Conservation (phyloP, 2,329 filamentous ascomycete genomes). For the Zelopaecilomyces penicillatus region DNA sequence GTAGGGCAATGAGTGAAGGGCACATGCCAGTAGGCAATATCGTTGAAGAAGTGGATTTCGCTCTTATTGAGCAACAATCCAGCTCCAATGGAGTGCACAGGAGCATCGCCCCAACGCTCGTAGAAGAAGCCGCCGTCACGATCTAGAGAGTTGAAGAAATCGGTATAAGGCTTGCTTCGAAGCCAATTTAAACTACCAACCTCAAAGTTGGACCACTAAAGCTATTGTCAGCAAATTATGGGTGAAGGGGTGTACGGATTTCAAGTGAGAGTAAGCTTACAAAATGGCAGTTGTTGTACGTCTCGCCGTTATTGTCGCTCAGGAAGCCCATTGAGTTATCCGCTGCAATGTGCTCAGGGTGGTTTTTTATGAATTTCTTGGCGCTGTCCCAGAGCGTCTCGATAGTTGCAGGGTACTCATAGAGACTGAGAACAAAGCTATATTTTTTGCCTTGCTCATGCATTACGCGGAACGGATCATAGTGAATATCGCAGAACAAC, state of each 20-base stretch:
- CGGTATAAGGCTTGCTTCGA: constrained; percentile 76
- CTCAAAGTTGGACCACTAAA: constrained; percentile 96
- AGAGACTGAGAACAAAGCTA: constrained; percentile 89
- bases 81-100: constrained; percentile 95
- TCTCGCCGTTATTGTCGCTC: constrained; percentile 83
- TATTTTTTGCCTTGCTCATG: constrained; percentile 96
- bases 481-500: constrained; percentile 90
- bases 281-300: constrained; percentile 96
- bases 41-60: constrained; percentile 97
- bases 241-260: too few species aligned
- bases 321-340: constrained; percentile 87
- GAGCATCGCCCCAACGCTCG: constrained; percentile 95
- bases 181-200: constrained; percentile 92
- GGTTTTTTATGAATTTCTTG: constrained; percentile 86
- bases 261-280: constrained; percentile 39
- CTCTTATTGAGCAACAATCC: constrained; percentile 81
- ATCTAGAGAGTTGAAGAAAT: constrained; percentile 86
- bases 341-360: constrained; percentile 78
- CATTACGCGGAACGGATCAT: constrained; percentile 96
- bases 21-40: constrained; percentile 96
- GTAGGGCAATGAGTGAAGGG: constrained; percentile 98
- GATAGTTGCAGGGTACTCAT: constrained; percentile 95
- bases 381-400: constrained; percentile 90
- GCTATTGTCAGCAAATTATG: constrained; percentile 11
- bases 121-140: constrained; percentile 96